Evolutionary conservation across 768 basidiomycete species (phyloP).

Genomic region (Tubosaeta brunneosetosa): DNA sequence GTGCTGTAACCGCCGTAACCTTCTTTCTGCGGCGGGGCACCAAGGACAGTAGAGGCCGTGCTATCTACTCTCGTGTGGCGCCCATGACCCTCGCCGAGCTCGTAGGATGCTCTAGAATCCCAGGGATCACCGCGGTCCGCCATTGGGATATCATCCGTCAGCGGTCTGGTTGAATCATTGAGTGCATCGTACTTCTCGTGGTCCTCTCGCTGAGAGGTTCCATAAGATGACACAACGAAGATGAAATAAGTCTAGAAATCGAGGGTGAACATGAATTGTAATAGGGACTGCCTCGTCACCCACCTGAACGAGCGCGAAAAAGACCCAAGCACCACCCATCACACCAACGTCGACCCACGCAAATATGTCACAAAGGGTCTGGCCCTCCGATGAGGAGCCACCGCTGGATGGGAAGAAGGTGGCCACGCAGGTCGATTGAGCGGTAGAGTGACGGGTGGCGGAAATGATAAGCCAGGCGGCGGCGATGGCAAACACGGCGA

Average conservation of each 20-base stretch:
- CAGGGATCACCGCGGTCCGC: slow-evolving; percentile 64
- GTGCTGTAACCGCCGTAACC: slow-evolving; percentile 27
- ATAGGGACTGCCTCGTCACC: slow-evolving; percentile 18
- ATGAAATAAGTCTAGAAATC: slow-evolving; percentile 45
- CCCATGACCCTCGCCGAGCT: slow-evolving; percentile 32
- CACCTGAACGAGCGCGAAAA: slow-evolving; percentile 76
- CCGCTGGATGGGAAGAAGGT: slow-evolving; percentile 48
- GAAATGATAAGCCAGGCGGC: slow-evolving; percentile 82
- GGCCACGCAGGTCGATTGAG: slow-evolving; percentile 59
- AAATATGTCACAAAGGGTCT: slow-evolving; percentile 82
- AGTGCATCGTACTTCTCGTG: slow-evolving; percentile 76
- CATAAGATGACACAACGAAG: slow-evolving; percentile 57
- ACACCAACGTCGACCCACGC: slow-evolving; percentile 90
- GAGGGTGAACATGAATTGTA: slow-evolving; percentile 2
- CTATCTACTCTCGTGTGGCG: slow-evolving; percentile 56
- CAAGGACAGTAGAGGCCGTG: slow-evolving; percentile 54
- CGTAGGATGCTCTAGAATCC: slow-evolving; percentile 54
- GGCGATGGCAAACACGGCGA: slow-evolving; percentile 68
- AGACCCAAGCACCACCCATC: slow-evolving; percentile 84
- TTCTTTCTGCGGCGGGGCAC: slow-evolving; percentile 46
- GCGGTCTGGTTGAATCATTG: slow-evolving; percentile 51
- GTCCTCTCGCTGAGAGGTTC: slow-evolving; percentile 68
- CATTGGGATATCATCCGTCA: slow-evolving; percentile 60
- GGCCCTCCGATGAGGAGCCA: slow-evolving; percentile 44
- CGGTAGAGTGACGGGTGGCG: slow-evolving; percentile 67